Conservation (phyloP, 2,329 filamentous ascomycete genomes). For the Dothideomycetes sp. region DNA sequence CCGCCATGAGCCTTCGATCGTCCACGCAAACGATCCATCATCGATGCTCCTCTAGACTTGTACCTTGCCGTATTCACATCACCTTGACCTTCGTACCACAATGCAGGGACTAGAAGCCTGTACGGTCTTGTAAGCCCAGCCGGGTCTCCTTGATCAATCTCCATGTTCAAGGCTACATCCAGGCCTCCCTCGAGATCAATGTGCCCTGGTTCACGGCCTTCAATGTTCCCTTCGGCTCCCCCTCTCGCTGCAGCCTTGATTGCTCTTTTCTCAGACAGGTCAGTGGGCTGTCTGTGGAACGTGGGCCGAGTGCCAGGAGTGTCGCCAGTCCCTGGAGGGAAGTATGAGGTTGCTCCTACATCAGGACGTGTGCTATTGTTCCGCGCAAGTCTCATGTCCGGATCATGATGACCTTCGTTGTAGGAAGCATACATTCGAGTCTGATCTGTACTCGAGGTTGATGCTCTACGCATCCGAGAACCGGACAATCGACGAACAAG, state of each 20-base stretch:
- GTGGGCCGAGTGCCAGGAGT: constrained; percentile 17
- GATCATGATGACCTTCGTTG: neutral
- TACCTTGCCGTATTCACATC: constrained; percentile 17
- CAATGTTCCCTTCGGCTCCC: constrained; percentile 48
- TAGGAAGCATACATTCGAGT: constrained; percentile 1
- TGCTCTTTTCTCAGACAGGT: constrained; percentile 28
- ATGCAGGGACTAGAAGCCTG: constrained; percentile 68
- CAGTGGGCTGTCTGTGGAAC: constrained; percentile 34
- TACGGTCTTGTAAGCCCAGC: constrained; percentile 83
- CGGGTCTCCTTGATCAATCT: constrained; percentile 76
- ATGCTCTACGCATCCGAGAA: constrained; percentile 15
- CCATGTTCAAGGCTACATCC: constrained; percentile 80
- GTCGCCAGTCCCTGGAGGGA: constrained; percentile 6
- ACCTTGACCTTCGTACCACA: constrained; percentile 37
- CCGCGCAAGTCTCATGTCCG: neutral
- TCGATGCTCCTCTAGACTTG: constrained; percentile 8
- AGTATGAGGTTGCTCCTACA: constrained; percentile 6
- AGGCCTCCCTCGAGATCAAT: constrained; percentile 74
- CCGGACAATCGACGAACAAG: constrained; percentile 31
- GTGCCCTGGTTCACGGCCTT: constrained; percentile 40
- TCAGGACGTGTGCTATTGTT: neutral
- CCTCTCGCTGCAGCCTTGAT: constrained; percentile 21
- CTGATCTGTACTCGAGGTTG: constrained; percentile 10
- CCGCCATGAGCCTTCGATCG: constrained; percentile 2
- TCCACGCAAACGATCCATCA: constrained; percentile 13